Percentiles rank a stretch among this genome's conserved stretches.
Conservation (phyloP, 2,329 filamentous ascomycete genomes). For the Claviceps arundinis region DNA sequence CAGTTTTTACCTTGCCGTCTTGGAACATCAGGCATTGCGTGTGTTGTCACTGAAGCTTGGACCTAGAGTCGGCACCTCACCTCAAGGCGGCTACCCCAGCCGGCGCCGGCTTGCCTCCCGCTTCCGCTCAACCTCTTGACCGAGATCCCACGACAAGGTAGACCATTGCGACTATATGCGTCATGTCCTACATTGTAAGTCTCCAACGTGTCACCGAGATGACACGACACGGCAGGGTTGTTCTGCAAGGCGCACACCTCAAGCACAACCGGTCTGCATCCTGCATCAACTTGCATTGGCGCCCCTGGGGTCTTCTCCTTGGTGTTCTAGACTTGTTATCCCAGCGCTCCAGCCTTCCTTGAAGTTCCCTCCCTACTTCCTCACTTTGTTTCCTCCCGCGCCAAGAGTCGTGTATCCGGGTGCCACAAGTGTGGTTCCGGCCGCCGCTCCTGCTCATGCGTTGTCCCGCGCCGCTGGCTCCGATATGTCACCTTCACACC, state of each 20-base stretch:
- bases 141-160: constrained; percentile 9
- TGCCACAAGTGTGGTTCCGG: constrained; percentile 1
- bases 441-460: constrained; percentile 3
- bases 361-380: background rate
- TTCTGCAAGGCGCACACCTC: constrained; percentile 7
- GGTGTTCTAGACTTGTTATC: constrained; percentile 4
- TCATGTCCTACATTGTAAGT: constrained; percentile 30
- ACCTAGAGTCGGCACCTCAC: background rate
- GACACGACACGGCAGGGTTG: constrained; percentile 11
- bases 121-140: constrained; percentile 6
- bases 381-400: background rate
- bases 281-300: constrained; percentile 2
- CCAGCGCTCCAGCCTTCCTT: background rate
- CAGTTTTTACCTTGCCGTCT: background rate
- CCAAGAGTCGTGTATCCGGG: background rate
- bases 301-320: background rate
- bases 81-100: background rate
- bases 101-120: background rate
- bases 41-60: constrained; percentile 1
- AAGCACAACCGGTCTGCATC: background rate
- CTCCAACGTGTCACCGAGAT: background rate
- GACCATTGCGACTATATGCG: constrained; percentile 15
- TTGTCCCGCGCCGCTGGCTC: constrained; percentile 2
- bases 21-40: constrained; percentile 1
- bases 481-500: constrained; percentile 6